phyloP scores from a whole-genome alignment of 2,329 filamentous ascomycete species.

The Xylariaceae sp. region DNA sequence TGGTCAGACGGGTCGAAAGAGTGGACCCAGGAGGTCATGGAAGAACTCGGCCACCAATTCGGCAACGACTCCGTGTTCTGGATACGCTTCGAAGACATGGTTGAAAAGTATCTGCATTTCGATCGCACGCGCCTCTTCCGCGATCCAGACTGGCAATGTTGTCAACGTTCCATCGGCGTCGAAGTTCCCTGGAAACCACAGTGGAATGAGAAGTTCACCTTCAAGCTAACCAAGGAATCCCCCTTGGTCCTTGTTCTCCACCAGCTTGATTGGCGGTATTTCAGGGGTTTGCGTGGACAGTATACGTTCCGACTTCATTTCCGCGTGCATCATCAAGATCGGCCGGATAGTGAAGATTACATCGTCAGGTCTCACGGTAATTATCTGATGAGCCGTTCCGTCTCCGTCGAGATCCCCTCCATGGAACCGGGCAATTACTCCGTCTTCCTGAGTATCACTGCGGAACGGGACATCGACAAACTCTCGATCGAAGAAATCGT shows the following conservation, averaged over 20 bases:
- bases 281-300: constrained; percentile 55
- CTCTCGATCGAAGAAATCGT: constrained; percentile 53
- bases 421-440: constrained; percentile 53
- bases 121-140: constrained; percentile 59
- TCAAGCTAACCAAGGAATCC: constrained; percentile 50
- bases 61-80: constrained; percentile 60
- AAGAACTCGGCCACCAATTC: constrained; percentile 54
- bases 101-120: constrained; percentile 57
- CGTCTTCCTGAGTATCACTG: constrained; percentile 52
- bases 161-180: constrained; percentile 56
- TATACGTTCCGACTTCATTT: constrained; percentile 49
- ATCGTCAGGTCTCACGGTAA: constrained; percentile 55
- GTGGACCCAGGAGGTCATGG: constrained; percentile 53
- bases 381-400: constrained; percentile 54
- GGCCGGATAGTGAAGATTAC: constrained; percentile 51
- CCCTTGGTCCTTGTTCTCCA: constrained; percentile 56
- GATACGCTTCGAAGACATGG: constrained; percentile 58
- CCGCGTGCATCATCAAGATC: constrained; percentile 47
- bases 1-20: constrained; percentile 58
- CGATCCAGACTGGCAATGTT: constrained; percentile 52
- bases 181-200: constrained; percentile 58
- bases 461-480: constrained; percentile 39
- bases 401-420: constrained; percentile 52
- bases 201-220: constrained; percentile 57
- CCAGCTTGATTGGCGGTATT: constrained; percentile 59